Conservation (phyloP, 1,284 basidiomycete species). For the Ceratobasidium sp. region DNA sequence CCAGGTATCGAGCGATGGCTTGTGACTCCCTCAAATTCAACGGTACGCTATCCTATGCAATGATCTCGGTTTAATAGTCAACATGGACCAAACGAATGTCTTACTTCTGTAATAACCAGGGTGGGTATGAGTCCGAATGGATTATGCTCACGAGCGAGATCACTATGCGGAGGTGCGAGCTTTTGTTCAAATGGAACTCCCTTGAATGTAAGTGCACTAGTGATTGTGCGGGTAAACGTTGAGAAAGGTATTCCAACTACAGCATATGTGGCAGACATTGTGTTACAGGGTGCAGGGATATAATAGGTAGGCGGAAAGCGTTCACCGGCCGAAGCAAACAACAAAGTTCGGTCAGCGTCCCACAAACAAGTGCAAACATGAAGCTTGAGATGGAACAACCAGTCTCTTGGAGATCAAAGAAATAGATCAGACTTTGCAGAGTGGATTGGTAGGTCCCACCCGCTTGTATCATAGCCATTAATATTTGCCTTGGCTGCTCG, state of each 20-base stretch:
- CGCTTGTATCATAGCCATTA: conserved; percentile 19
- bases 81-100: neutral
- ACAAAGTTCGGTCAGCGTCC: no score
- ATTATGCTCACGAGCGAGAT: conserved; percentile 8
- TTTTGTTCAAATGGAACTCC: conserved; percentile 17
- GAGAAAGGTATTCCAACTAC: conserved; percentile 30
- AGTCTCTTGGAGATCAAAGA: neutral
- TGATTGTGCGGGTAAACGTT: conserved; percentile 22
- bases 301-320: neutral
- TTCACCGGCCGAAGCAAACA: neutral
- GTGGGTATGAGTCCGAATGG: conserved; percentile 15
- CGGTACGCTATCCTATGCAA: neutral
- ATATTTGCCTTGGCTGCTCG: conserved; percentile 1
- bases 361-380: no score
- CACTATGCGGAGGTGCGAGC: neutral
- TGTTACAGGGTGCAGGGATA: no score
- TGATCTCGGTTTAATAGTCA: neutral
- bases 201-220: conserved; percentile 21
- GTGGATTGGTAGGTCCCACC: conserved; percentile 27
- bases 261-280: conserved; percentile 7
- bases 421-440: conserved; percentile 31
- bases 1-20: conserved; percentile 23
- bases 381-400: no score
- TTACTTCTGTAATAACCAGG: conserved; percentile 21
- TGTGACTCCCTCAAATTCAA: conserved; percentile 13